Evolutionary conservation across 2,329 filamentous ascomycete species (phyloP), one percentile per base, ranked within the genome.

Genomic region (Penicillium sp.): DNA sequence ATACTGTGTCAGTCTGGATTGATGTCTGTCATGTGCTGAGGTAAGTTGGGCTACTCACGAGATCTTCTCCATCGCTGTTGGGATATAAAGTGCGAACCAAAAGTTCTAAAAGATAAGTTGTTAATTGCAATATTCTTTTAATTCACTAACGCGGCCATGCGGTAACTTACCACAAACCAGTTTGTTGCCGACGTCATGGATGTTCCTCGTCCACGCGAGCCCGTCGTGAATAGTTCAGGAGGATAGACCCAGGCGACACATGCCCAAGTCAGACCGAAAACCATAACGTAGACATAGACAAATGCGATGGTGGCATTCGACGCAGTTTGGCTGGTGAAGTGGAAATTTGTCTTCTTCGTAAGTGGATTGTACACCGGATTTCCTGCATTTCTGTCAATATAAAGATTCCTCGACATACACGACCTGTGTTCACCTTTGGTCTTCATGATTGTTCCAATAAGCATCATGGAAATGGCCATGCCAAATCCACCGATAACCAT

Each of bases 181-280:
- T 67, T 67, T 2, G 63, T 67, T 14, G 63, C 63, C 5, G 62
- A 64, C 1, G 62, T 62, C 52, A 67, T 55, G 2, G 62, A 63
- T 4, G 63, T 67, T 11, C 54, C 63, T 25, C 58, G 54, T 20
- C 63, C 60, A 40, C 63, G 60, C 47, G 61, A 64, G 33, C 56
- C 60, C 29, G 58, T 64, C 2, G 46, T 57, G 46, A 66, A 66
- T n/a, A 66, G 40, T 40, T 66, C 64, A 1, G 64, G 55, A 2
- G 64, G 64, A 35, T 65, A 65, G 9, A 66, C 64, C 64, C 64
- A 66, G 2, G 57, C 62, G 42, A 62, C 56, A 40, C 56, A 60
- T 27, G 67, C 67, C 67, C 67, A 69, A 7, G 67, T 67, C 55
- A 67, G 58, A 2, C 60, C 66, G 53, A 69, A 69, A n/a, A 58